Evolutionary conservation across 768 basidiomycete genomes (phyloP), one percentile per base, ranked within the genome.

Genomic region (Lyophyllum shimeji): DNA sequence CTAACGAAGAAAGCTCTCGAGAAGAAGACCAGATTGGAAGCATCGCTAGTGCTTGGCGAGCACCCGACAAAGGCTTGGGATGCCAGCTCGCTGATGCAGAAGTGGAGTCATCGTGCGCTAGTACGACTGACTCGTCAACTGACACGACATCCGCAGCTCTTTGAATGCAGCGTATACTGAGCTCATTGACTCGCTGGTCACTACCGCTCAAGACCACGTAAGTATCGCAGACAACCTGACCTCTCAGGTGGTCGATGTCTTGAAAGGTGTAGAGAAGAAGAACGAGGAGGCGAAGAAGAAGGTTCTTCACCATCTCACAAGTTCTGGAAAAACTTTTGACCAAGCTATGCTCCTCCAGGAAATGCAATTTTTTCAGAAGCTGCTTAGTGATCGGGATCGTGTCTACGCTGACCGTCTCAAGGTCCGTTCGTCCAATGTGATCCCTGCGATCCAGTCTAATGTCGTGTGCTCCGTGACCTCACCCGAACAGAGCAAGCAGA

Each of bases 261-360:
- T 94, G 34, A 82, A 75, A 60, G 72, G 63, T 5, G 67, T 90
- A 13, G 88, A 84, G 64, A 81, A 76, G 59, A 81, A 76, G 66
- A 83, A 82, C 58, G 88, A 88, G 39, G 83, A 85, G 33, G 68
- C 81, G 20, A 84, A 85, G 74, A 88, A 82, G 76, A 89, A 87
- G 75, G 89, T 84, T 11, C 34, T 43, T 20, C 44, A n/a, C 9
- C 12, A n/a, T 50, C 46, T 20, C 42, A 56, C 17, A 25, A 42
- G 29, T 50, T 60, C 27, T 47, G 37, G 17, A 45, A 43, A 17
- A 24, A 20, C 53, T 47, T 45, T 48, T 37, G 44, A 45, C 57
- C 60, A 45, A 59, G 44, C 24, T 21, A 23, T 57, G 37, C 37
- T 39, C 20, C n/a, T 50, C 44, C 63, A 90, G 84, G 86, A 91